Percentiles rank a stretch among this genome's conserved stretches.
Conservation (phyloP, 2,329 filamentous ascomycete species). For the Sarocladium strictum region DNA sequence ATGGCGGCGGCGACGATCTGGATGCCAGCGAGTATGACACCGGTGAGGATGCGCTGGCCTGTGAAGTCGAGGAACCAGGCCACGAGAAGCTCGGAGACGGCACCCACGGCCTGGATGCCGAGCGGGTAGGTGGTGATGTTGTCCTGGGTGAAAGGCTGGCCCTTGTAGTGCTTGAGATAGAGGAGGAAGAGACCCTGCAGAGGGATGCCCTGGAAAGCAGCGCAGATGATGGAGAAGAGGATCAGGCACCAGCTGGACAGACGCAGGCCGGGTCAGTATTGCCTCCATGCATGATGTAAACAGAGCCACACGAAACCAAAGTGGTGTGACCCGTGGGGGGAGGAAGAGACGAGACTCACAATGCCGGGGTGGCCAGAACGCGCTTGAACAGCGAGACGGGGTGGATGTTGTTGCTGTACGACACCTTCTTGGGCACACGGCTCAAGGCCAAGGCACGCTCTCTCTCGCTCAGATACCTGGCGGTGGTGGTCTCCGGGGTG, state of each 20-base stretch:
- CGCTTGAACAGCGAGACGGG: slow-evolving; percentile 17
- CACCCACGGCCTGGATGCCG: slow-evolving; percentile 27
- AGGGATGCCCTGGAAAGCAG: slow-evolving; percentile 27
- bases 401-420: slow-evolving; percentile 18
- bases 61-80: slow-evolving; percentile 26
- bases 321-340: too few species aligned
- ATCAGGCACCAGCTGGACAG: slow-evolving; percentile 24
- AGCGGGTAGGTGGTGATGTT: slow-evolving; percentile 33
- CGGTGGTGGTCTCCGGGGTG: slow-evolving; percentile 32
- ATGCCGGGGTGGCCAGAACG: slow-evolving; percentile 14
- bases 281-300: too few species aligned
- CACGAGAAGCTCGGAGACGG: not conserved
- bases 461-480: slow-evolving; percentile 26
- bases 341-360: too few species aligned
- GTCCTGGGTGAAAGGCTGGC: slow-evolving; percentile 18
- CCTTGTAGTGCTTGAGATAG: slow-evolving; percentile 20
- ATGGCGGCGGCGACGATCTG: slow-evolving; percentile 28
- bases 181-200: slow-evolving; percentile 22
- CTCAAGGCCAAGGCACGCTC: slow-evolving; percentile 35
- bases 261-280: not conserved
- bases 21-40: slow-evolving; percentile 23
- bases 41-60: slow-evolving; percentile 26
- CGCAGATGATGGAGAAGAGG: slow-evolving; percentile 27
- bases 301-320: too few species aligned
- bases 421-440: slow-evolving; percentile 22